Base-by-base conservation (phyloP, 2,329 filamentous ascomycete species). In the Hypoxylon sp. region DNA sequence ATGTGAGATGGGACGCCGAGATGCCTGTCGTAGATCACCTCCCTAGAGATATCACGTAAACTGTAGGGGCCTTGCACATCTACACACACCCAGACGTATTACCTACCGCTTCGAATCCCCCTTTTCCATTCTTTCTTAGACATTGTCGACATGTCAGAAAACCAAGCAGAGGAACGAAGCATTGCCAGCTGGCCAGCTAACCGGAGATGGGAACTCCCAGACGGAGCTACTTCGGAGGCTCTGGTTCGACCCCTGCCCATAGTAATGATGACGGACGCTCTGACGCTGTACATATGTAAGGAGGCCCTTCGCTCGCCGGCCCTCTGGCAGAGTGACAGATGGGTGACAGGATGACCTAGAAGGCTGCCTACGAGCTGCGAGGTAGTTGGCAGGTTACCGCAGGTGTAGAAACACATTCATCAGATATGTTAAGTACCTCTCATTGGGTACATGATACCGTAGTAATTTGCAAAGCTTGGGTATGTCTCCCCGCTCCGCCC, bases 141-240 rank as follows among this genome's bases (percentile, higher is more conserved):
- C 2, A 15, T 27, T 33, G n/a, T 29, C 11, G 15, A 35, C 31
- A 49, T 38, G 21, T 37, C n/a, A 47, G 3, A 47, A n/a, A 47
- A 6, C 31, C 9, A 13, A 20, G 26, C 18, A 15, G 18, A 24
- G 31, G 52, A 47, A 58, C 55, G 41, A 60, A 45, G 27, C 37
- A 52, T 42, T 35, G 29, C 24, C 37, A 42, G 23, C 52, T 55
- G 57, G 47, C 55, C 60, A 42, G 23, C 52, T 55, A 59, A 49
- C 55, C 60, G 5, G 40, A 59, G 57, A 56, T 51, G 29, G 60
- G 21, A 21, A 60, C 51, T 41, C 48, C 55, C 38, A 61, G 45
- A 64, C 63, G 63, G 63, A 49, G 59, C 61, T 66, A 66, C 63
- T 57, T 66, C 63, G 63, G 63, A 56, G 61, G 54, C 63, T 66